Evolutionary conservation across 140 eudicot species (phyloP), one percentile per base, ranked within the genome.

Genomic region (Ambrosia hybrid): DNA sequence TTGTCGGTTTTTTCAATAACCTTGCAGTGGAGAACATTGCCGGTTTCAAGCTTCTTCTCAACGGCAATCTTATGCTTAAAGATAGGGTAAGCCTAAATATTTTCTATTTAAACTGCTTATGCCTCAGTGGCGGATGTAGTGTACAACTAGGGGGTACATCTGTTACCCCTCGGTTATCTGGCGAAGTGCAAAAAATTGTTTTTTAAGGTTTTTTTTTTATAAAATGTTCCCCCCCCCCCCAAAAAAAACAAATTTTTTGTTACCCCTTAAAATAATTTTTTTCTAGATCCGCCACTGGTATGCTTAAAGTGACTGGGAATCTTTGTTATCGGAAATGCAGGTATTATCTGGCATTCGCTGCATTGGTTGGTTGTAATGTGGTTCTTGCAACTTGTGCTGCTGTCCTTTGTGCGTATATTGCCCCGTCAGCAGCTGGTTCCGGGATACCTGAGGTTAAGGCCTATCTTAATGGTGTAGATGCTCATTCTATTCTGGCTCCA

Each of bases 341-440:
- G 69, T 87, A 83, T 67, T 72, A 58, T 69, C 72, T 57, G 81
- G 98, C 97, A 57, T 93, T 93, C 83, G 85, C 78, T 58, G 82
- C 94, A 60, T 90, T 79, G 76, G 96, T 93, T 13, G 97, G 98
- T 73, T 74, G 85, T 69, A 93, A 87, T 74, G 73, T 84, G 72
- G 70, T 66, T 66, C 84, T 93, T 63, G 98, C 98, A 64, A 75
- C 78, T 36, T 86, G 88, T 77, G 98, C 98, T 75, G 97, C 77
- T 33, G 86, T 71, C 16, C 90, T 89, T 58, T 93, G 98, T 82
- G 98, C 98, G 33, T 93, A 66, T 81, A 43, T 93, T 85, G 96
- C 98, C 69, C 98, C 98, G 69, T 95, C 98, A 55, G 97, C 98
- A 51, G 98, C 98, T 75, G 98, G 98, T 37, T 93, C 98, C 66